Conservation (phyloP, 768 basidiomycete genomes). For the Crassisporium funariophilum region DNA sequence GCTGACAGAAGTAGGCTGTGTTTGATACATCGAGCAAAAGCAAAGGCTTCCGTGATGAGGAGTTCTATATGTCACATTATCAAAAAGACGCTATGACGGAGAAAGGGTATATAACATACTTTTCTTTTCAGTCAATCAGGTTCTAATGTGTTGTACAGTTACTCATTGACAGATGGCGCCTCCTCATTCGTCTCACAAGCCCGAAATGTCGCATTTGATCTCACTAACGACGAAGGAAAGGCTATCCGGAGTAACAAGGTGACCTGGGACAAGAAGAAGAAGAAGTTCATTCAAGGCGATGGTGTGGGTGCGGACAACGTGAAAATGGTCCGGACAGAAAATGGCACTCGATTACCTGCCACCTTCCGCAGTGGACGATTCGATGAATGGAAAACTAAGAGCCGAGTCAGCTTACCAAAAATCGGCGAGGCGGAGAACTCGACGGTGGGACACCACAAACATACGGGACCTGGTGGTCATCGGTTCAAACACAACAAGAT, state of each 20-base stretch:
- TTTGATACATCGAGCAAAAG: conserved; percentile 59
- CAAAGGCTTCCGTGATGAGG: conserved; percentile 69
- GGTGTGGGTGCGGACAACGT: conserved; percentile 89
- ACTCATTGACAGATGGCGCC: conserved; percentile 86
- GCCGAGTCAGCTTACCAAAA: conserved; percentile 68
- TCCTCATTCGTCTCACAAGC: conserved; percentile 88
- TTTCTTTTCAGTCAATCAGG: background rate
- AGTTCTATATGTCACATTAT: conserved; percentile 91
- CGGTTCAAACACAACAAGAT: conserved; percentile 76
- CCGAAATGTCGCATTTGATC: conserved; percentile 75
- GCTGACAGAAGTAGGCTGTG: conserved; percentile 49
- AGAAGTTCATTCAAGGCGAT: conserved; percentile 87
- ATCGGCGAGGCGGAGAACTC: conserved; percentile 81
- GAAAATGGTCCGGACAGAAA: conserved; percentile 92
- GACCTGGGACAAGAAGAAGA: conserved; percentile 96
- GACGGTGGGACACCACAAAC: conserved; percentile 23
- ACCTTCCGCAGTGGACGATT: conserved; percentile 92
- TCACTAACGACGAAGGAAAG: conserved; percentile 75
- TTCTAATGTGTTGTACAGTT: conserved; percentile 46
- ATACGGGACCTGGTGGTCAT: conserved; percentile 50
- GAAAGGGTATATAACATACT: conserved; percentile 66
- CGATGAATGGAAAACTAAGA: conserved; percentile 92
- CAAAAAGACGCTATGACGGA: conserved; percentile 87
- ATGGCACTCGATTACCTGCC: conserved; percentile 87
- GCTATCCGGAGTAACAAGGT: conserved; percentile 63